Percentiles rank a stretch among this genome's conserved stretches.
These are phyloP conservation scores for Eimeria necatrix DNA, from an alignment of 169 alveolate genomes.

Conservation along the genomic window DNA sequence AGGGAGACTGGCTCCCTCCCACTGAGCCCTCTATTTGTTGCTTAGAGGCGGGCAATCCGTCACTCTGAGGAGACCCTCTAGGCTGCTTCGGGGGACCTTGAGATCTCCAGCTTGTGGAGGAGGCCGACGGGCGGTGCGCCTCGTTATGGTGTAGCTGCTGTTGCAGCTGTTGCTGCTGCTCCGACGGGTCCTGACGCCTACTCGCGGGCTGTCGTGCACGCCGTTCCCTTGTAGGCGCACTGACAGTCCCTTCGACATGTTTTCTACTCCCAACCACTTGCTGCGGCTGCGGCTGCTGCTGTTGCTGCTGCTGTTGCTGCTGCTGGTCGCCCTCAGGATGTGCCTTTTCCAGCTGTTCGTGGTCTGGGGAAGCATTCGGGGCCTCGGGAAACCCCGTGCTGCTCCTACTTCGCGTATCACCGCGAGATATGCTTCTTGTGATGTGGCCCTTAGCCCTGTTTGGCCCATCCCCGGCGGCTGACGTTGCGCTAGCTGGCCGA, in stretches of 20 bases:
- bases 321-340: background rate
- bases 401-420: slow-evolving; percentile 7
- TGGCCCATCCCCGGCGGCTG: background rate
- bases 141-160: background rate
- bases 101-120: background rate
- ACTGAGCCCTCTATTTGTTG: background rate
- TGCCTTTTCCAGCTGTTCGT: background rate
- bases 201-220: slow-evolving; percentile 21
- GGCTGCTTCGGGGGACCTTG: background rate
- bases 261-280: slow-evolving; percentile 26
- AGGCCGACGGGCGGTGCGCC: background rate
- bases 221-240: slow-evolving; percentile 5
- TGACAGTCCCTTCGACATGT: slow-evolving; percentile 7
- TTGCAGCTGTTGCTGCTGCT: slow-evolving; percentile 50
- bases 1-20: background rate
- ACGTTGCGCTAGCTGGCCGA: slow-evolving; percentile 15
- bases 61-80: background rate
- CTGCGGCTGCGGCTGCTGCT: slow-evolving; percentile 30
- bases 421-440: slow-evolving; percentile 30
- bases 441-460: background rate
- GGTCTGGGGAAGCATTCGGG: background rate
- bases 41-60: background rate
- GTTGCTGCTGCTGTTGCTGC: slow-evolving; percentile 51
- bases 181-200: slow-evolving; percentile 12
- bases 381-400: slow-evolving; percentile 21